phyloP scores from a whole-genome alignment of 306 rosid genomes.

The Quercus engelmannii region DNA sequence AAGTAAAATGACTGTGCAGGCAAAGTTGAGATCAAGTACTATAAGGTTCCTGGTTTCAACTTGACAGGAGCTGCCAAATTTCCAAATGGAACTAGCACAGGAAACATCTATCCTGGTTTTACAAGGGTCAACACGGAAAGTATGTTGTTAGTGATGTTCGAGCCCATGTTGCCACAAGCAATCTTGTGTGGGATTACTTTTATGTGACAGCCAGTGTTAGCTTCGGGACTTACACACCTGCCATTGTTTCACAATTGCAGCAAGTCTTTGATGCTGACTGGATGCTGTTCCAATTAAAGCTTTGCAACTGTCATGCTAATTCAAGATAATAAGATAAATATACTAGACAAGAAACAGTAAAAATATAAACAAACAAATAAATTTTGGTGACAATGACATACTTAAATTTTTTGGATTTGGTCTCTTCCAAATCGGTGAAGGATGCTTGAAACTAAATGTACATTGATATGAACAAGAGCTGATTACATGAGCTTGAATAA shows the following conservation, averaged over 20 bases:
- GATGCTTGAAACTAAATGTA: too few species aligned
- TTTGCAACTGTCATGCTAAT: conserved; percentile 29
- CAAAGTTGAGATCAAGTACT: conserved; percentile 86
- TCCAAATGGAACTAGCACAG: conserved; percentile 41
- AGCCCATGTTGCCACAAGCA: conserved; percentile 86
- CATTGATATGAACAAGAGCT: too few species aligned
- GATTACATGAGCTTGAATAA: too few species aligned
- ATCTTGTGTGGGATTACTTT: conserved; percentile 89
- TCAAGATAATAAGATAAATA: conserved; percentile 19
- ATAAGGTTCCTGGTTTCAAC: conserved; percentile 77
- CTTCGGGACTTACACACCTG: conserved; percentile 76
- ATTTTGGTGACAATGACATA: too few species aligned
- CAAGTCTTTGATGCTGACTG: conserved; percentile 81
- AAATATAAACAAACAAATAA: too few species aligned
- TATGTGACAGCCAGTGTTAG: conserved; percentile 85
- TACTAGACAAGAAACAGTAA: too few species aligned
- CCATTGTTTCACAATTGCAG: conserved; percentile 60
- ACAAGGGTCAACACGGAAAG: conserved; percentile 92
- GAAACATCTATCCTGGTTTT: conserved; percentile 66
- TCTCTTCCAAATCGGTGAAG: too few species aligned
- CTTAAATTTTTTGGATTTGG: too few species aligned
- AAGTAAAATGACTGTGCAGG: conserved; percentile 62
- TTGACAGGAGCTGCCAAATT: conserved; percentile 65
- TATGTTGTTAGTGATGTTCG: conserved; percentile 71
- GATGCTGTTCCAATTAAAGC: conserved; percentile 56